Conservation (phyloP, 2,329 filamentous ascomycete species). For the Aspergillus oerlinghausenensis region DNA sequence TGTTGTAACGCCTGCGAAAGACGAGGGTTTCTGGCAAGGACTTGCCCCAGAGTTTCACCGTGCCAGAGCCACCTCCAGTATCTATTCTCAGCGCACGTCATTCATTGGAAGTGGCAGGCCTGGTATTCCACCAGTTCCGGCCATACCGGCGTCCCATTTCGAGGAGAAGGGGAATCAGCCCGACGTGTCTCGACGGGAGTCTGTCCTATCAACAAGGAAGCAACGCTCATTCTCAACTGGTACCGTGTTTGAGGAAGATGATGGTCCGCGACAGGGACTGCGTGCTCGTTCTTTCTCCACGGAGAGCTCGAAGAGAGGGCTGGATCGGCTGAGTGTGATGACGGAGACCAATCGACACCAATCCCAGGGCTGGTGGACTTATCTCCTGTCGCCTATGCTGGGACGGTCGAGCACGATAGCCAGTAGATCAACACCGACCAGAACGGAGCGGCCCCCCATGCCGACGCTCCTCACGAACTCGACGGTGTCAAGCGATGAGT, state of each 20-base stretch:
- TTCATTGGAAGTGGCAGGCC: constrained; percentile 20
- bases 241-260: constrained; percentile 37
- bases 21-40: constrained; percentile 34
- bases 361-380: constrained; percentile 49
- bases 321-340: constrained; percentile 31
- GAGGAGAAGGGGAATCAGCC: constrained; percentile 11
- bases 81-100: constrained; percentile 41
- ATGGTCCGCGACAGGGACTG: constrained; percentile 3
- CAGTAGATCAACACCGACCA: constrained; percentile 25
- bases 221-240: constrained; percentile 30
- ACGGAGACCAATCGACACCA: constrained; percentile 34
- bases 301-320: constrained; percentile 26
- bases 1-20: constrained; percentile 42
- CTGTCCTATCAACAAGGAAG: constrained; percentile 18
- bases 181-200: constrained; percentile 12
- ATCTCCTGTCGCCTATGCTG: constrained; percentile 43
- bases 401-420: constrained; percentile 32
- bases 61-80: constrained; percentile 37
- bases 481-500: constrained; percentile 18
- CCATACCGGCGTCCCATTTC: constrained; percentile 33
- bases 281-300: constrained; percentile 23
- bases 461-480: constrained; percentile 18
- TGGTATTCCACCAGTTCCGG: constrained; percentile 38
- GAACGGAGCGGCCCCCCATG: constrained; percentile 21
- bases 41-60: constrained; percentile 20